Conservation (phyloP, 2,329 filamentous ascomycete species). For the Colletotrichum sp. region DNA sequence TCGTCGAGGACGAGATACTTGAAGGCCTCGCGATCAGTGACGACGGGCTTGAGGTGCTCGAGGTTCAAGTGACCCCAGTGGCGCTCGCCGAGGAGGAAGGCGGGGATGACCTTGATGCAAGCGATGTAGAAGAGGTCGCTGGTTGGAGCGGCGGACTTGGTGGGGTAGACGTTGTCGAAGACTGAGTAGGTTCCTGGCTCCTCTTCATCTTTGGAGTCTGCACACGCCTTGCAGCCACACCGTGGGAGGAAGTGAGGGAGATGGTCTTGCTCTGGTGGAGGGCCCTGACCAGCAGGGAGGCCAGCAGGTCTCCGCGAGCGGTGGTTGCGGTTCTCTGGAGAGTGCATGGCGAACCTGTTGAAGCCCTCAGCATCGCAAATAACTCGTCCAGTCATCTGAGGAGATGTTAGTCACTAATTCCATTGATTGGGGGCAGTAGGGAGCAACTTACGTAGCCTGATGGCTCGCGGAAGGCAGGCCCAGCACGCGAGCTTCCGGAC, state of each 20-base stretch:
- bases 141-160: conserved; percentile 36
- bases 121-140: conserved; percentile 49
- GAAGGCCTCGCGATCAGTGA: conserved; percentile 52
- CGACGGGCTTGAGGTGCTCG: conserved; percentile 41
- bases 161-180: conserved; percentile 47
- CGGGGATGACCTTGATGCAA: conserved; percentile 48
- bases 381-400: conserved; percentile 41
- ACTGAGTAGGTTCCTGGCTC: conserved; percentile 37
- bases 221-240: conserved; percentile 47
- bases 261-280: conserved; percentile 30
- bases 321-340: conserved; percentile 25
- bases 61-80: conserved; percentile 50
- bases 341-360: conserved; percentile 34
- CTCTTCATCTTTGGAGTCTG: conserved; percentile 20
- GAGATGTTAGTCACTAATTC: not conserved
- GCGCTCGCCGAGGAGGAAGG: conserved; percentile 49
- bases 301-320: not conserved
- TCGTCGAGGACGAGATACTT: conserved; percentile 54
- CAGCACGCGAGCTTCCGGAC: conserved; percentile 26
- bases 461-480: conserved; percentile 24
- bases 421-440: too few species aligned
- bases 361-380: conserved; percentile 49
- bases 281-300: not conserved
- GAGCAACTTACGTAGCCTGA: conserved; percentile 30
- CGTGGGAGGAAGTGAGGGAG: conserved; percentile 44